Base-by-base conservation (phyloP, 2,329 filamentous ascomycete species). In the Sphaerulina populicola region DNA sequence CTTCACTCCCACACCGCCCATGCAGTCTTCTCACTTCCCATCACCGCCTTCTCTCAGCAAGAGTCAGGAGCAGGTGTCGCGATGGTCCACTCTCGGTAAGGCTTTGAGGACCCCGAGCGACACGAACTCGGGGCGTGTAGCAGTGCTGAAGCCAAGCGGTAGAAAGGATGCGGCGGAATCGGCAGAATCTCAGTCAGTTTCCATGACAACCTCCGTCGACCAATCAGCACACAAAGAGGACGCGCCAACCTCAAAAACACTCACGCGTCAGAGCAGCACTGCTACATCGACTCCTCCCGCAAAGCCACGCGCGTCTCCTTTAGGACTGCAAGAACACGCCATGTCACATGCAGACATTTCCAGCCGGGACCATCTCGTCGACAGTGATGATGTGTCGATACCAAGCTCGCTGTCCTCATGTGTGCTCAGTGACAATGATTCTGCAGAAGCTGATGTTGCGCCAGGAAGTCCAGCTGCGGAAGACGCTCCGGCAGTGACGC, bases 341-440 rank as follows among this genome's bases (percentile, higher is more conserved):
- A 49, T 49, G 46, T 30, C 21, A 37, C 6, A 15, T 29, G 7
- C 6, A 35, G 39, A 15, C 4, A 12, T 29, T 8, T 29, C 30
- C 14, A 38, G 18, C 14, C 27, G 33, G 12, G 30, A 41, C 8
- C n/a, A 5, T 9, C 14, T n/a, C 12, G 21, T 11, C 38, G 30
- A 18, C 30, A 29, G 14, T 12, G 12, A 35, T 33, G 46, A 23
- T 15, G 29, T 43, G 23, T 49, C 46, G n/a, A 30, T 33, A 23
- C 46, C 46, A 6, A 43, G 38, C 46, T 49, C 39, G 12, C 21
- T 41, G 10, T 47, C 45, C 15, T 47, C 46, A n/a, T 43, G 37
- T 30, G 46, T 35, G 46, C 39, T 39, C 5, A 37, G 37, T 12
- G 38, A 49, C 9, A 41, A 12, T 18, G 38, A 43, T 29, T 14